Evolutionary conservation across 1,284 basidiomycete species (phyloP), one percentile per base, ranked within the genome.

Genomic region (Sporisorium scitamineum): DNA sequence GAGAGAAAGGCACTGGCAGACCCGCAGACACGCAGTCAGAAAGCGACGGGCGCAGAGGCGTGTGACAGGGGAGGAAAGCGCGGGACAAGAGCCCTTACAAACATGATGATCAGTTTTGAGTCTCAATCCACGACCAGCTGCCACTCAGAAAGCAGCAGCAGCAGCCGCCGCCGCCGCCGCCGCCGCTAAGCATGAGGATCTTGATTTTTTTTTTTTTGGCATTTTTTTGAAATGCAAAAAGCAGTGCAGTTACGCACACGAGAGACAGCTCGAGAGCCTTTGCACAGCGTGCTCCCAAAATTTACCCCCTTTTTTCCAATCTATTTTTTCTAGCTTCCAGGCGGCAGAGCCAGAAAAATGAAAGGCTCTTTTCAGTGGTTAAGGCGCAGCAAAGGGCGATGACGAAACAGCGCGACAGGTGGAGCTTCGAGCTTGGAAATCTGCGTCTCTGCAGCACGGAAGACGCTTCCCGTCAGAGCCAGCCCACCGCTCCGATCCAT

Each of bases 331-430:
- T 11, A 8, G 18, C 6, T 26, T 44, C 26, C 4, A 18, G 16
- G 54, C 11, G 22, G 29, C 18, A 44, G 26, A 50, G 48, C 24
- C 13, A 24, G 20, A 41, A 41, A 39, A 41, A 14, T 10, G 53
- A 37, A 39, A 9, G 27, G 18, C 8, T 20, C 20, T 32, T 14
- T 48, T n/a, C n/a, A 31, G 32, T 57, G 56, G 56, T 51, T 47
- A 58, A 58, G 47, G 56, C 56, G 56, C 37, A 22, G 24, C 24
- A 29, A 37, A 48, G 55, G 16, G 56, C 56, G 47, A 58, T 58
- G 56, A 58, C 56, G 56, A 58, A 50, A 58, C 45, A 58, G 56
- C 26, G 34, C 48, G 47, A 42, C 34, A 42, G 18, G 50, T 37
- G 32, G 32, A 34, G 50, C 31, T n/a, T n/a, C n/a, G 14, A 39